These are phyloP conservation scores for Hypoxylon sp. DNA, from an alignment of 2,329 filamentous ascomycete genomes.

Conservation along the genomic window DNA sequence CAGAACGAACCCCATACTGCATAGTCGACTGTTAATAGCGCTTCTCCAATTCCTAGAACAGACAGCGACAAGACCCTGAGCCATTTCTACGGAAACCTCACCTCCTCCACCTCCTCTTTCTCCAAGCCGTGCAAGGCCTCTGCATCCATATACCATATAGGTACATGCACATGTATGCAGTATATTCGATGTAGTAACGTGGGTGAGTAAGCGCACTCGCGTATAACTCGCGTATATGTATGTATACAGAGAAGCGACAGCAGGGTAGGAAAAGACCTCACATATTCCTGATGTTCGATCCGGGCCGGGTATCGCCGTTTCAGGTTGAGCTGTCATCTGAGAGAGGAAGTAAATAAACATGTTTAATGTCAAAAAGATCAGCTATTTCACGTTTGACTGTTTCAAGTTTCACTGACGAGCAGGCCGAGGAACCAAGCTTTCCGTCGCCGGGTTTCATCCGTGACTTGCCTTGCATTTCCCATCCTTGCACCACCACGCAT, in stretches of 20 bases:
- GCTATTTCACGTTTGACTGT: slow-evolving; percentile 22
- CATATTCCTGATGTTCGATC: neutral
- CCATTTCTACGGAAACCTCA: slow-evolving; percentile 18
- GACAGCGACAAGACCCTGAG: slow-evolving; percentile 6
- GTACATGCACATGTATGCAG: neutral
- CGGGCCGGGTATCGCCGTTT: slow-evolving; percentile 1
- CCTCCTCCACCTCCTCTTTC: neutral
- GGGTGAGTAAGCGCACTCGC: slow-evolving; percentile 5
- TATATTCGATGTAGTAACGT: neutral
- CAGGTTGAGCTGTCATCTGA: slow-evolving; percentile 16
- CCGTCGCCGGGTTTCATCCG: slow-evolving; percentile 38
- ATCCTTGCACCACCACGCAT: slow-evolving; percentile 28
- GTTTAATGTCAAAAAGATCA: slow-evolving; percentile 19
- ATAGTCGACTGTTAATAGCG: slow-evolving; percentile 9
- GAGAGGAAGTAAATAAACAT: slow-evolving; percentile 13
- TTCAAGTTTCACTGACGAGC: slow-evolving; percentile 35
- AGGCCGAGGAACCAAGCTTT: slow-evolving; percentile 30
- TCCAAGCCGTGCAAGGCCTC: neutral
- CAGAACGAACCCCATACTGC: slow-evolving; percentile 5
- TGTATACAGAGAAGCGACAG: neutral
- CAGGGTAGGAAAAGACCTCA: slow-evolving; percentile 18
- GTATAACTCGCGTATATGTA: neutral
- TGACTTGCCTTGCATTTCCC: slow-evolving; percentile 32
- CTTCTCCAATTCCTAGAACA: slow-evolving; percentile 18
- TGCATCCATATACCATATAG: no score